phyloP scores from a whole-genome alignment of 2,329 filamentous ascomycete species.

The Penicillium sp. region DNA sequence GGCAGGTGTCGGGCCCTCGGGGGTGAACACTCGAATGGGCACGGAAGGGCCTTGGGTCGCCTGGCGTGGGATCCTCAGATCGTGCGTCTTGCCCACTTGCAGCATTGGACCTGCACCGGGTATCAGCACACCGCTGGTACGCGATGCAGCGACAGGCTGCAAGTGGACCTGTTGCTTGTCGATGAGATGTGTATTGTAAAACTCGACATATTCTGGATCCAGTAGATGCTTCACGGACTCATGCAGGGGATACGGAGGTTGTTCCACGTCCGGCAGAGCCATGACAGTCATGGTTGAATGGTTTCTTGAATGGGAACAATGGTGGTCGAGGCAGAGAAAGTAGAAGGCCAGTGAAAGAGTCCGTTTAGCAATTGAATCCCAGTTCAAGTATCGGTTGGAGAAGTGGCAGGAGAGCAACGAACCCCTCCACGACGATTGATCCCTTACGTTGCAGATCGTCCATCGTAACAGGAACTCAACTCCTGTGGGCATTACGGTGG shows the following conservation, averaged over 20 bases:
- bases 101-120: slow-evolving; percentile 47
- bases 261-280: slow-evolving; percentile 13
- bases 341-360: not conserved
- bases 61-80: slow-evolving; percentile 40
- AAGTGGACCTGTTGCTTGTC: slow-evolving; percentile 51
- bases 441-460: no score
- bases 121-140: slow-evolving; percentile 48
- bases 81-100: slow-evolving; percentile 44
- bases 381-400: no score
- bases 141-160: slow-evolving; percentile 49
- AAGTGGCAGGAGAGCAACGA: no score
- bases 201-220: slow-evolving; percentile 47
- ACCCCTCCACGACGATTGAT: no score
- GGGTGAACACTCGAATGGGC: slow-evolving; percentile 48
- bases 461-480: no score
- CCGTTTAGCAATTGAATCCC: no score
- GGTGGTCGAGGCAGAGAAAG: not conserved
- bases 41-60: slow-evolving; percentile 46
- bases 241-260: slow-evolving; percentile 46
- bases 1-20: slow-evolving; percentile 38
- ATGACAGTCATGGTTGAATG: slow-evolving; percentile 1
- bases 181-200: slow-evolving; percentile 49
- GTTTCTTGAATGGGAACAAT: not conserved
- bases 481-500: no score
- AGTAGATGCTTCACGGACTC: slow-evolving; percentile 43